Base-by-base conservation (phyloP, 2,329 filamentous ascomycete genomes). In the Knufia fluminis region DNA sequence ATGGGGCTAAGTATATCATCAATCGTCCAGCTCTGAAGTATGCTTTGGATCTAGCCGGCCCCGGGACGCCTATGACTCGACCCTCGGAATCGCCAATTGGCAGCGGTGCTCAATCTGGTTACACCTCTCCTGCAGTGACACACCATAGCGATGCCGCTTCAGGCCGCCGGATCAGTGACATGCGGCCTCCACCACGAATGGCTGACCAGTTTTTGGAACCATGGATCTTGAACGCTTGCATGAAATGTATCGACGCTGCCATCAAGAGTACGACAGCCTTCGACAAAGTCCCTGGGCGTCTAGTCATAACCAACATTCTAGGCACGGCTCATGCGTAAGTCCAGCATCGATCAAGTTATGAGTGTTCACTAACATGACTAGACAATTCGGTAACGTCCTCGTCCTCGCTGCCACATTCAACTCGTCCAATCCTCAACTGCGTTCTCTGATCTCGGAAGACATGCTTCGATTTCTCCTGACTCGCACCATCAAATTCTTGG, bases 381-480 rank as follows among this genome's bases (percentile, higher is more conserved):
- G 90, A 4, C 92, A 98, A 87, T 98, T 94, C 72, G 91, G 92
- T 51, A 97, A 97, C 64, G 79, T 96, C 61, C 74, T 97, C 43
- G 87, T 94, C 16, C 78, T 98, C 2, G 81, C 86, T 22, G 89
- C 91, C 1, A 85, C 84, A 2, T 90, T 81, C 66, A 78, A 76
- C 54, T 85, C 91, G 41, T 75, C 72, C 3, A 68, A 75, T 22
- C 54, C 54, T 2, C 46, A 47, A 20, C 75, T 94, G 1, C 68
- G 68, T 3, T 64, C 70, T 3, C 76, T 80, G 24, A 74, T 94
- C 19, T 65, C 79, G 2, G 67, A 70, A 44, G 64, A 74, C 0
- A 67, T 71, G 2, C 69, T 94, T 6, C 70, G 75, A 39, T 62
- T 66, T 1, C 75, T 94, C 0, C 80, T 94, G 50, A 63, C 71